A percentile compares a stretch with the other conserved stretches of the same genome.
Conservation (phyloP, 2,329 filamentous ascomycete species). For the Aspergillus caelatus region DNA sequence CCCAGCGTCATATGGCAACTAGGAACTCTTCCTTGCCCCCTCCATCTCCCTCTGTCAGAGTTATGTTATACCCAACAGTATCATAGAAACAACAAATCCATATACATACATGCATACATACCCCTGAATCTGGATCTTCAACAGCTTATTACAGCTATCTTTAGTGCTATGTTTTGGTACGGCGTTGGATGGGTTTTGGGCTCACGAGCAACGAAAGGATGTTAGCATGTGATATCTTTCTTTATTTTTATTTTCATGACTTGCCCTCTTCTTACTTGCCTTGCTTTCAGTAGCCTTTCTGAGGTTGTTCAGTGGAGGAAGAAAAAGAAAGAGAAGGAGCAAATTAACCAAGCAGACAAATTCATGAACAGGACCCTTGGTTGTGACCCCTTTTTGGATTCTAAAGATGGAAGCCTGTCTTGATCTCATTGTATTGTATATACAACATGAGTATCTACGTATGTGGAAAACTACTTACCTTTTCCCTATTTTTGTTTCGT, state of each 20-base stretch:
- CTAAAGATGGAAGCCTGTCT: not conserved
- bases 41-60: not conserved
- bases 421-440: slow-evolving; percentile 9
- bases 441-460: slow-evolving; percentile 8
- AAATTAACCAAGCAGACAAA: not conserved
- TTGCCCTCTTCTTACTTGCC: not conserved
- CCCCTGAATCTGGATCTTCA: not conserved
- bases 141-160: slow-evolving; percentile 2
- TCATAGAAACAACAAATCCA: not conserved
- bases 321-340: not conserved
- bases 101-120: not conserved
- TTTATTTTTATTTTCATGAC: not conserved
- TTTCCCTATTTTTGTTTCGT: not conserved
- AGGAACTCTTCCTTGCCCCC: not conserved
- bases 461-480: not conserved
- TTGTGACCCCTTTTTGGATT: not conserved
- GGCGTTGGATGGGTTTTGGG: slow-evolving; percentile 17
- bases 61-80: slow-evolving; percentile 2
- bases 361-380: not conserved
- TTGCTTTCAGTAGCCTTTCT: slow-evolving; percentile 2
- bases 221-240: slow-evolving; percentile 13
- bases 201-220: slow-evolving; percentile 22
- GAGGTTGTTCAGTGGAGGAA: not conserved
- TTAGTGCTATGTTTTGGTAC: slow-evolving; percentile 7
- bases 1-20: not conserved